Percentiles rank a stretch among this genome's conserved stretches.
phyloP scores from a whole-genome alignment of 2,329 filamentous ascomycete species.

The Botryotinia calthae region DNA sequence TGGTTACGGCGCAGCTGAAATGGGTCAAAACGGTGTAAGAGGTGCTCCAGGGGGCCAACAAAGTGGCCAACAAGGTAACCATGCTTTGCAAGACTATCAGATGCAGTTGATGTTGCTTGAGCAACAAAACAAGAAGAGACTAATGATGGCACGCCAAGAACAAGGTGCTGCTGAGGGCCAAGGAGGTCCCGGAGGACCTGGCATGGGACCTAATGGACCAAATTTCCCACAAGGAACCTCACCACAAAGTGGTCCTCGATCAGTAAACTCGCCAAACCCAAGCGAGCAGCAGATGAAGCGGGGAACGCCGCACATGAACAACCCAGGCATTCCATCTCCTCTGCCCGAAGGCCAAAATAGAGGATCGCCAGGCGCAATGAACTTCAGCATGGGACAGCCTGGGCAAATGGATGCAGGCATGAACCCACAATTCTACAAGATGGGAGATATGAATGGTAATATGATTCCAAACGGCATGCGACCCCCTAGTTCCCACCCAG shows the following conservation, averaged over 20 bases:
- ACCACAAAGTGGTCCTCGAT: slow-evolving; percentile 62
- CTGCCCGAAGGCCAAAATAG: slow-evolving; percentile 68
- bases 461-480: slow-evolving; percentile 67
- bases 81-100: slow-evolving; percentile 82
- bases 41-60: slow-evolving; percentile 57
- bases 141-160: slow-evolving; percentile 77
- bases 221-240: slow-evolving; percentile 67
- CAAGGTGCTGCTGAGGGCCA: slow-evolving; percentile 63
- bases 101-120: slow-evolving; percentile 87
- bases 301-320: slow-evolving; percentile 70
- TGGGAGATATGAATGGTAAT: slow-evolving; percentile 50
- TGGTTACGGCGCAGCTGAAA: slow-evolving; percentile 60
- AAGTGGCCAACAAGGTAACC: slow-evolving; percentile 55
- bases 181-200: slow-evolving; percentile 47
- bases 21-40: slow-evolving; percentile 58
- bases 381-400: slow-evolving; percentile 52
- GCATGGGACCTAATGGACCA: slow-evolving; percentile 55
- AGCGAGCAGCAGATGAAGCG: slow-evolving; percentile 78
- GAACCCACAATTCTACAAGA: slow-evolving; percentile 58
- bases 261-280: slow-evolving; percentile 73
- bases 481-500: slow-evolving; percentile 66
- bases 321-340: slow-evolving; percentile 66
- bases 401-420: slow-evolving; percentile 61
- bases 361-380: slow-evolving; percentile 63
- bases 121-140: slow-evolving; percentile 82